Percentiles rank a stretch among this genome's conserved stretches.
Conservation (phyloP, 345 rosid species). For the Populus euphratica region DNA sequence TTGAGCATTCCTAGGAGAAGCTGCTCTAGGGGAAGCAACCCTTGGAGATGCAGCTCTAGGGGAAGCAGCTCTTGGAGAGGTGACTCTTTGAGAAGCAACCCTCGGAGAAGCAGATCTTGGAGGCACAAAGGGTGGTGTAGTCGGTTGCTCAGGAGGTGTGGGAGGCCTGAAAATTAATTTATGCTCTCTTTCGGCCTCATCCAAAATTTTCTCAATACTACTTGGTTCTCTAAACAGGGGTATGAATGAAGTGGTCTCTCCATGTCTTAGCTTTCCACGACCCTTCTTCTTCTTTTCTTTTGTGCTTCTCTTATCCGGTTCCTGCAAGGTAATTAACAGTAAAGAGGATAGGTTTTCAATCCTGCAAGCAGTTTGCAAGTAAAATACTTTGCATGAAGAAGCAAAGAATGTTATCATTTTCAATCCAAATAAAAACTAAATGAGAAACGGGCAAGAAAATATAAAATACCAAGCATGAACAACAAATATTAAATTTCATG, state of each 20-base stretch:
- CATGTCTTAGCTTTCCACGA: conserved; percentile 47
- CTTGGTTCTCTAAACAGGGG: conserved; percentile 82
- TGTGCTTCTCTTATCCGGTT: conserved; percentile 33
- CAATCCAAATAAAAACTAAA: neutral
- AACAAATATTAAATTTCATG: neutral
- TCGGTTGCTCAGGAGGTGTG: conserved; percentile 49
- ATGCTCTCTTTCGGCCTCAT: conserved; percentile 89
- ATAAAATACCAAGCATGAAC: neutral
- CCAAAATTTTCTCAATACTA: conserved; percentile 87
- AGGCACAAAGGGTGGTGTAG: conserved; percentile 43
- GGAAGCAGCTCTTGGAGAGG: conserved; percentile 51
- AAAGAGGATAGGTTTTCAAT: neutral
- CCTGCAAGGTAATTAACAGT: conserved; percentile 16
- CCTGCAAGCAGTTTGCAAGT: neutral
- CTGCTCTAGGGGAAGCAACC: conserved; percentile 40
- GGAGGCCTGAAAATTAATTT: conserved; percentile 70
- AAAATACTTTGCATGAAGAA: neutral
- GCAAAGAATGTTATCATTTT: neutral
- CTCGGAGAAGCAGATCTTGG: conserved; percentile 23
- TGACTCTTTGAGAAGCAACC: conserved; percentile 38
- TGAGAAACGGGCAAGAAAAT: neutral
- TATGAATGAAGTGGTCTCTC: conserved; percentile 75
- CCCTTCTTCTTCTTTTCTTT: conserved; percentile 76
- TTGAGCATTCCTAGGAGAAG: conserved; percentile 39
- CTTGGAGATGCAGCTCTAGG: conserved; percentile 50